Percentiles rank a stretch among this genome's conserved stretches.
Conservation (phyloP, 1,139 yeast genomes). For the Geotrichum australiense region DNA sequence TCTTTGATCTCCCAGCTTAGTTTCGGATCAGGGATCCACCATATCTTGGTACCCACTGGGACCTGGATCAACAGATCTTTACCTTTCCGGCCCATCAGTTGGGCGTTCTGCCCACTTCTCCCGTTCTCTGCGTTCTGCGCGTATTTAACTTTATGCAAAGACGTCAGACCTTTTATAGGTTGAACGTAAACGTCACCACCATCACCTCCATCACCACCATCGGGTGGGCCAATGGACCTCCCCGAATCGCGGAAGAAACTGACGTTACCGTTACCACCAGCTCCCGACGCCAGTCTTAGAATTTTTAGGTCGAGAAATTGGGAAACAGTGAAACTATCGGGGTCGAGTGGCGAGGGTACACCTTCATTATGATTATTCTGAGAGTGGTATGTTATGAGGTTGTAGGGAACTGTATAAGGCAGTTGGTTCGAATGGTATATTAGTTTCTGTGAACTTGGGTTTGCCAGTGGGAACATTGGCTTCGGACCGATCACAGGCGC, state of each 20-base stretch:
- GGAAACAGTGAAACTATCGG: constrained; percentile 4
- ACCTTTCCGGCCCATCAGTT: constrained; percentile 79
- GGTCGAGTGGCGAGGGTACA: constrained; percentile 6
- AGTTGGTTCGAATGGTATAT: no score
- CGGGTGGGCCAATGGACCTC: constrained; percentile 84
- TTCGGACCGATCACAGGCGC: no score
- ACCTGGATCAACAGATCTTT: constrained; percentile 72
- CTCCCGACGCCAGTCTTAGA: constrained; percentile 64
- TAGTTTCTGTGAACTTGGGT: no score
- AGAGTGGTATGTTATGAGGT: constrained; percentile 25
- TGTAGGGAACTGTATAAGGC: constrained; percentile 27
- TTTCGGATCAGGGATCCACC: constrained; percentile 79
- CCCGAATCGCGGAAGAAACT: constrained; percentile 85
- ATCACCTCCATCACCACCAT: constrained; percentile 96
- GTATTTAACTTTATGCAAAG: constrained; percentile 62
- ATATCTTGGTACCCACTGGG: constrained; percentile 82
- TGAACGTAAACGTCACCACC: constrained; percentile 85
- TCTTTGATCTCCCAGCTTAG: constrained; percentile 12
- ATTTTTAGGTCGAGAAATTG: constrained; percentile 57
- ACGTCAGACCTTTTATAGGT: constrained; percentile 64
- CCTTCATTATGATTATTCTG: constrained; percentile 23
- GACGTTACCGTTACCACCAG: constrained; percentile 83
- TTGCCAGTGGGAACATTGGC: no score
- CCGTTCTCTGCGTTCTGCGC: constrained; percentile 71
- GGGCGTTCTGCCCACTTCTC: constrained; percentile 60